Percentiles rank a stretch among this genome's conserved stretches.
Evolutionary conservation across 257 asterid genomes (phyloP).

Genomic region (Solanum gracilifrons): DNA sequence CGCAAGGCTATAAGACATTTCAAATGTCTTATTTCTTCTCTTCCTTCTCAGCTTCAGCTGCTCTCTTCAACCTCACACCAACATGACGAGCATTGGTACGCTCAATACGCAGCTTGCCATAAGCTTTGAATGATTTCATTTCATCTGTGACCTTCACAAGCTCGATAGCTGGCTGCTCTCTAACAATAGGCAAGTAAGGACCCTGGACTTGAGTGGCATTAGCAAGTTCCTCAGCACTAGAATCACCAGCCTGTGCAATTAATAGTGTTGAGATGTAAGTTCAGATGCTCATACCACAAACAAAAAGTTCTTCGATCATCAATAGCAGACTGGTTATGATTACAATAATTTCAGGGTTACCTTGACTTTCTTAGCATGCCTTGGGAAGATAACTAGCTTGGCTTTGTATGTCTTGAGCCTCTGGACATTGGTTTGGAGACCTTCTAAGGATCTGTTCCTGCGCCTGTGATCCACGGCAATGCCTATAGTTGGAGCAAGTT

Average conservation of each 20-base stretch:
- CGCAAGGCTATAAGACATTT: too few species aligned
- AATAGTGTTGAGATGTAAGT: too few species aligned
- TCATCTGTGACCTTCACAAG: not conserved
- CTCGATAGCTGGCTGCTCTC: slow-evolving; percentile 6
- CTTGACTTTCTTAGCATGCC: slow-evolving; percentile 15
- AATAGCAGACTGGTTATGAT: too few species aligned
- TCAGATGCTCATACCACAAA: too few species aligned
- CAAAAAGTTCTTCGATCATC: too few species aligned
- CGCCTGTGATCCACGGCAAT: slow-evolving; percentile 26
- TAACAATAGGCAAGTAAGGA: not conserved
- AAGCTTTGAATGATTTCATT: not conserved
- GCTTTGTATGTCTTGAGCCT: slow-evolving; percentile 26
- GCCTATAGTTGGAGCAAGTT: slow-evolving; percentile 22
- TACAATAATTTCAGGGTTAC: too few species aligned
- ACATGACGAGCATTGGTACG: not conserved
- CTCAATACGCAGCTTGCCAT: not conserved
- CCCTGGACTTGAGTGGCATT: slow-evolving; percentile 1
- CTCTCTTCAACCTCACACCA: not conserved
- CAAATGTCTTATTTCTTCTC: not conserved
- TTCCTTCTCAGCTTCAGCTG: not conserved
- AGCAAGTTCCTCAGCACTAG: not conserved
- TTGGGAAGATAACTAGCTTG: slow-evolving; percentile 23
- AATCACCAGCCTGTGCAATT: slow-evolving; percentile 4
- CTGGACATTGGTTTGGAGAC: slow-evolving; percentile 21
- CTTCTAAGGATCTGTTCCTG: slow-evolving; percentile 23